phyloP scores from a whole-genome alignment of 129 eudicot genomes.

The Heracleum sosnowskyi region DNA sequence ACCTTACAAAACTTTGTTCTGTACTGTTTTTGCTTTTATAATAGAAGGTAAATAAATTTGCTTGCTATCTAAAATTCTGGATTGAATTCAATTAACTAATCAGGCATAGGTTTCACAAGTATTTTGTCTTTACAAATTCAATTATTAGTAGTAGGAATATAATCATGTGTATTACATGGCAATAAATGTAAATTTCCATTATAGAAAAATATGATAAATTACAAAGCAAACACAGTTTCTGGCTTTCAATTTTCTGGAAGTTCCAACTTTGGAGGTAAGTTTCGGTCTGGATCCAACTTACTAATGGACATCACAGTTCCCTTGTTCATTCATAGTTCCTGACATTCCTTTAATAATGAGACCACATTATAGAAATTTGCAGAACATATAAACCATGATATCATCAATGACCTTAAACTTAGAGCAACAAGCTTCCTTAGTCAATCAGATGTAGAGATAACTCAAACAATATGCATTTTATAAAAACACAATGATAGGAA shows the following conservation, averaged over 20 bases:
- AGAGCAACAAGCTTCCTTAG: no score
- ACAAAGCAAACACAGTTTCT: neutral
- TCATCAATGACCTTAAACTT: neutral
- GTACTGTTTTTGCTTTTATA: no score
- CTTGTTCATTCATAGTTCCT: neutral
- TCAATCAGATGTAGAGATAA: no score
- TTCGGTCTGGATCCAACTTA: neutral
- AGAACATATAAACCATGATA: neutral
- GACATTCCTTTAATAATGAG: neutral
- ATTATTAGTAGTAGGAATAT: neutral
- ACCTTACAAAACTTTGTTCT: no score
- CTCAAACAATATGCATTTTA: no score
- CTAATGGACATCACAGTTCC: neutral
- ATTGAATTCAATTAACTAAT: neutral
- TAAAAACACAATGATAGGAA: no score
- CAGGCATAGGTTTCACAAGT: neutral
- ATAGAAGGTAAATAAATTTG: no score
- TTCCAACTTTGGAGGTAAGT: neutral
- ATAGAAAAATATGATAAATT: no score
- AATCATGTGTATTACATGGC: neutral
- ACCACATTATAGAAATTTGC: neutral
- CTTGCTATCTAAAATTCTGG: neutral
- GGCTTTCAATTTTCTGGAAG: neutral
- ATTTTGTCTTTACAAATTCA: neutral
- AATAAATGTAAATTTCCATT: no score